Evolutionary conservation across 192 early-diverging fungal species (phyloP), one percentile per base, ranked within the genome.

Genomic region (Rhizoclosmatium globosum): DNA sequence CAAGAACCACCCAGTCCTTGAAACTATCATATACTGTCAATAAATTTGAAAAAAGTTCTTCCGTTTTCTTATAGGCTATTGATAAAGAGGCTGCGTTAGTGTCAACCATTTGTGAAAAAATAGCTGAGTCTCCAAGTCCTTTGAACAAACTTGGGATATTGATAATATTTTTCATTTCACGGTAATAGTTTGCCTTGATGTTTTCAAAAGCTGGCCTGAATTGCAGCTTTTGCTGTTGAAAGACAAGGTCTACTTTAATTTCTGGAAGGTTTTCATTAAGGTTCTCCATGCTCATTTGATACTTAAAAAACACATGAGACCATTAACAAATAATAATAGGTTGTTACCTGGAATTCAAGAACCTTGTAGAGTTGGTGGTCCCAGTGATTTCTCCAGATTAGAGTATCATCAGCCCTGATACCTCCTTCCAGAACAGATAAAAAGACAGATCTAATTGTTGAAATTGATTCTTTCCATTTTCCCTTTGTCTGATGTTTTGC

Each of bases 81-180:
- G 71, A 31, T 4, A 91, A 78, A 1, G 81, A 79, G 2, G n/a
- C 56, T 31, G 81, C 74, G 47, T 88, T 90, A 13, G 71, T 61
- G 56, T 91, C 84, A 44, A 89, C 77, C 82, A 91, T 88, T 17
- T 64, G 39, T 19, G 71, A 48, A 77, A 88, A 91, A 13, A 87
- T 81, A 19, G 76, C 50, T 15, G 47, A 74, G 1, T 90, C 86
- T 1, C 85, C 83, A 2, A 91, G 77, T 9, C 85, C 82, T 64
- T 81, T 79, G 76, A 91, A 90, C 2, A 80, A 21, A 31, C 79
- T 67, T 13, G 90, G 90, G 11, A 89, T 81, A 62, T 87, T 91
- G 68, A 91, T 89, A 67, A 90, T 84, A 71, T 87, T 87, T 76
- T 90, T 90, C 80, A 91, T 85, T 81, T 91, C 90, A 2, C 88